Percentiles rank a stretch among this genome's conserved stretches.
These are phyloP conservation scores for Eimeria necatrix DNA, from an alignment of 169 alveolate genomes.

Conservation along the genomic window DNA sequence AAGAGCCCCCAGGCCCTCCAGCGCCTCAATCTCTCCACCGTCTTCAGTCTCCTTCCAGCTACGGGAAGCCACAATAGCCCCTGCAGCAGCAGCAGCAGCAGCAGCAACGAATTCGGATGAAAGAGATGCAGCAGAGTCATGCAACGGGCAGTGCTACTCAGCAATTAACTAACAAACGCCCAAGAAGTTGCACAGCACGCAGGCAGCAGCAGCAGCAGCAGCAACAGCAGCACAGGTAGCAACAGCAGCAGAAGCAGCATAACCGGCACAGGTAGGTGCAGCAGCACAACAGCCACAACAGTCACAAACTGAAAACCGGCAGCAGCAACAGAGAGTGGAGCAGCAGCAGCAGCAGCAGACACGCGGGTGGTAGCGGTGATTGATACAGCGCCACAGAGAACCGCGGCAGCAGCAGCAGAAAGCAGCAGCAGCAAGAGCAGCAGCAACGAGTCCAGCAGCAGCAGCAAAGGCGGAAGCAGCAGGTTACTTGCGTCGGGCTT, in stretches of 20 bases:
- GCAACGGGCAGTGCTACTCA: neutral
- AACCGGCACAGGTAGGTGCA: neutral
- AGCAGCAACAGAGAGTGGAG: neutral
- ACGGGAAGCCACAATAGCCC: neutral
- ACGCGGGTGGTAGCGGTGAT: neutral
- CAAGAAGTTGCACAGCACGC: no score
- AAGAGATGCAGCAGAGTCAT: neutral
- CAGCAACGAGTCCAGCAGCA: neutral
- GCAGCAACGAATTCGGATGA: neutral
- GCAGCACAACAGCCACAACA: neutral
- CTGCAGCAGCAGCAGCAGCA: slow-evolving; percentile 66
- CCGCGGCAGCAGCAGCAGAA: neutral
- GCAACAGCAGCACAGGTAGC: slow-evolving; percentile 5
- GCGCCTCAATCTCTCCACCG: neutral
- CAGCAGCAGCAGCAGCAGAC: slow-evolving; percentile 43
- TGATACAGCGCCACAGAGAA: neutral
- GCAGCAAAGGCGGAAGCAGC: slow-evolving; percentile 41
- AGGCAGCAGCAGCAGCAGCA: neutral
- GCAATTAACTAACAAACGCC: neutral
- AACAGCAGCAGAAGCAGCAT: slow-evolving; percentile 5
- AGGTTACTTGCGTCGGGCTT: slow-evolving; percentile 3
- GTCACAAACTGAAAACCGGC: slow-evolving; percentile 34
- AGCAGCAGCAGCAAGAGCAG: neutral
- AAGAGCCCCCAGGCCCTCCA: slow-evolving; percentile 7
- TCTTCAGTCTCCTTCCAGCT: slow-evolving; percentile 18